A percentile compares a stretch with the other conserved stretches of the same genome.
phyloP scores from a whole-genome alignment of 208 protist species.

The Trypanosoma cruzi region DNA sequence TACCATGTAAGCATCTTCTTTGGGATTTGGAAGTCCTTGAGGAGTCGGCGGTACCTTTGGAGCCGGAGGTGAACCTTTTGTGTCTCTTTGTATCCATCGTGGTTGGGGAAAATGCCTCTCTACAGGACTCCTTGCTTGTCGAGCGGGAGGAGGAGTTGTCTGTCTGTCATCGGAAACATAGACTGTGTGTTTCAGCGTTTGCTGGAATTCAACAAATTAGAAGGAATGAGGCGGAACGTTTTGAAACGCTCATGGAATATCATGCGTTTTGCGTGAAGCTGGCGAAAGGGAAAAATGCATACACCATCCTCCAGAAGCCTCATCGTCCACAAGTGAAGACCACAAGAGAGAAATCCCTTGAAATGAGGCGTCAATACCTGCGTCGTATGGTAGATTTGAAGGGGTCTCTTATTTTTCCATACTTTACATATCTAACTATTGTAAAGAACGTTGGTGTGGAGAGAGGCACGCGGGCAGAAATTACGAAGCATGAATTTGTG shows the following conservation, averaged over 20 bases:
- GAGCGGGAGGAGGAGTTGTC: slow-evolving; percentile 28
- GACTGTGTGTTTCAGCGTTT: slow-evolving; percentile 31
- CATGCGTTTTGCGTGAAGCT: slow-evolving; percentile 27
- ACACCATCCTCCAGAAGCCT: neutral
- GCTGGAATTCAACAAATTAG: slow-evolving; percentile 35
- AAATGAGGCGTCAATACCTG: neutral
- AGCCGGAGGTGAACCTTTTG: slow-evolving; percentile 35
- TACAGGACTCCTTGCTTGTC: slow-evolving; percentile 38
- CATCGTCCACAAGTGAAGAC: neutral
- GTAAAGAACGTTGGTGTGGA: slow-evolving; percentile 5
- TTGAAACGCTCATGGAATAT: slow-evolving; percentile 31
- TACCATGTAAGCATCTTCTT: slow-evolving; percentile 41
- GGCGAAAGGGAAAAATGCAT: neutral
- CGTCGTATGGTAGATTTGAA: neutral
- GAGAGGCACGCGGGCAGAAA: neutral
- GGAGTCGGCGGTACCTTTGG: slow-evolving; percentile 44
- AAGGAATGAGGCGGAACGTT: slow-evolving; percentile 43
- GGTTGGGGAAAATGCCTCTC: slow-evolving; percentile 22
- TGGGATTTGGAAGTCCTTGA: slow-evolving; percentile 57
- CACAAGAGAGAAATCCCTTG: neutral
- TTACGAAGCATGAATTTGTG: neutral
- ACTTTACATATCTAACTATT: slow-evolving; percentile 20
- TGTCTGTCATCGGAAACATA: slow-evolving; percentile 23
- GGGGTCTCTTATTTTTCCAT: slow-evolving; percentile 9
- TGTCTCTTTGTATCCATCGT: slow-evolving; percentile 58